phyloP scores from a whole-genome alignment of 495 filamentous ascomycete genomes.

The Talaromyces adpressus region DNA sequence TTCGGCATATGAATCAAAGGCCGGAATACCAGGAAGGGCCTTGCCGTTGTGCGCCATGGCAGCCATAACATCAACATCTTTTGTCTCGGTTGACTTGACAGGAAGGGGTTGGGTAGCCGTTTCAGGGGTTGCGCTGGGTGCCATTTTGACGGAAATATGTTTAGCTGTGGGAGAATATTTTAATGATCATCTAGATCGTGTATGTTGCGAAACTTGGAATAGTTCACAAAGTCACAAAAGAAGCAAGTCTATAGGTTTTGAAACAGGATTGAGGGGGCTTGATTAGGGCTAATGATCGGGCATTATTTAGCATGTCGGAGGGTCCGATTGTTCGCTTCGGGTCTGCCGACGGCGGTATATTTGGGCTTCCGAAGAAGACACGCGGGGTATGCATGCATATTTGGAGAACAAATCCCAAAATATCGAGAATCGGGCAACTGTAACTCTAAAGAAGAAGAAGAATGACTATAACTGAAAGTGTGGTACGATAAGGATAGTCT shows the following conservation, averaged over 20 bases:
- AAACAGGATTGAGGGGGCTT: neutral
- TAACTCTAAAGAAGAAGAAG: neutral
- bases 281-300: neutral
- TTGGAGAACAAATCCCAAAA: neutral
- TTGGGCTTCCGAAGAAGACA: neutral
- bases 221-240: neutral
- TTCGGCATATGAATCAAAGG: slow-evolving; percentile 30
- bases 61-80: slow-evolving; percentile 10
- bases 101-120: neutral
- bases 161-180: neutral
- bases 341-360: neutral
- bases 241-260: neutral
- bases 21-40: slow-evolving; percentile 32
- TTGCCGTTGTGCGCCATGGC: slow-evolving; percentile 12
- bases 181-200: neutral
- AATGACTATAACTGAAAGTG: neutral
- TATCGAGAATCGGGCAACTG: neutral
- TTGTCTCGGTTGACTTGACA: neutral
- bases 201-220: neutral
- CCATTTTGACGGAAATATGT: neutral
- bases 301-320: neutral
- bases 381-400: neutral
- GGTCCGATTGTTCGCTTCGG: neutral
- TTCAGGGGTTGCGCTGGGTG: neutral
- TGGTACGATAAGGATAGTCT: neutral